Percentiles rank a stretch among this genome's conserved stretches.
phyloP scores from a whole-genome alignment of 345 rosid genomes.

The Eucalyptus regnans region DNA sequence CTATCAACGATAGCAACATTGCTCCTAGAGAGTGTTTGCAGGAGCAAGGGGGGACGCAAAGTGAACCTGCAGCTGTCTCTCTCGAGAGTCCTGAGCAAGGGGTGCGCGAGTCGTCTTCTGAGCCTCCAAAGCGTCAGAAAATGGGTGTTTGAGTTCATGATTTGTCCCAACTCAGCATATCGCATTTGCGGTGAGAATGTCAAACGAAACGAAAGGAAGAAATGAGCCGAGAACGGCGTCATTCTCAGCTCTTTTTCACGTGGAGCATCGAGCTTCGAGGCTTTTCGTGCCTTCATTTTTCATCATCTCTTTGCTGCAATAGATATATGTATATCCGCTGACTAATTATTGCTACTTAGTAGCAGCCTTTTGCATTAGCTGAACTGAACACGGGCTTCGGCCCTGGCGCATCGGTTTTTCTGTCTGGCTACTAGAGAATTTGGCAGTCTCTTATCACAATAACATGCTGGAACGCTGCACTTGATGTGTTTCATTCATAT shows the following conservation, averaged over 20 bases:
- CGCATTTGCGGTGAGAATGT: background rate
- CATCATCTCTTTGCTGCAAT: background rate
- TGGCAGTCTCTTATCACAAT: background rate
- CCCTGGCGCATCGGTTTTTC: background rate
- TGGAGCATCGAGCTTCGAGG: background rate
- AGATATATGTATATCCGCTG: background rate
- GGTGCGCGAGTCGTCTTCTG: constrained; percentile 1
- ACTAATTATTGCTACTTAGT: background rate
- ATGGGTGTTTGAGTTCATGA: background rate
- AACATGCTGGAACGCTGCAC: background rate
- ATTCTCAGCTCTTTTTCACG: background rate
- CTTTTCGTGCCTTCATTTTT: background rate
- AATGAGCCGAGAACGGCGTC: background rate
- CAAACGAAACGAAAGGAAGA: background rate
- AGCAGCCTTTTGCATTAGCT: background rate
- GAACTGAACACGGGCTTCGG: background rate
- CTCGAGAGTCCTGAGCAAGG: constrained; percentile 6
- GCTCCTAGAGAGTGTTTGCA: background rate
- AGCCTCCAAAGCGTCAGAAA: constrained; percentile 46
- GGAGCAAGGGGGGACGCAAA: background rate
- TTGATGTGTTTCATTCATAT: background rate
- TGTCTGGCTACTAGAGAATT: background rate
- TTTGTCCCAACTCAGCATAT: background rate
- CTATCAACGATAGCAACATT: background rate
- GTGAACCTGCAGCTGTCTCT: constrained; percentile 5